Evolutionary conservation across 306 rosid genomes (phyloP), one percentile per base, ranked within the genome.

Genomic region (Acacia crassicarpa): DNA sequence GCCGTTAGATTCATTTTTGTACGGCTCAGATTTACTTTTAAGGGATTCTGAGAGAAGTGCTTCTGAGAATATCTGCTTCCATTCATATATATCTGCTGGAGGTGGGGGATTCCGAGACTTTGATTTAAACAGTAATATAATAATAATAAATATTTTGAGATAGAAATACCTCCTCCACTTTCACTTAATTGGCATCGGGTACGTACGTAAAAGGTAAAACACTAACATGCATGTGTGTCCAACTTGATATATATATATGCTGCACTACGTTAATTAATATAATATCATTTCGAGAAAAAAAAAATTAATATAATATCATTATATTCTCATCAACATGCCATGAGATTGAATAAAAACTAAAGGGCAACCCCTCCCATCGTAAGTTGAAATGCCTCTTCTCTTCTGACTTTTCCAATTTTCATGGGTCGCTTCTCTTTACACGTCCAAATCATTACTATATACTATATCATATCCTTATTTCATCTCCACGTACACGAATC

Each of bases 251-350:
- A n/a, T n/a, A n/a, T n/a, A n/a, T n/a, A 84, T 38, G 38, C 85
- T 27, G 27, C 27, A 27, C 27, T 27, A 27, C 27, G 27, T 27
- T 27, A 27, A n/a, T n/a, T n/a, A n/a, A n/a, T n/a, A n/a, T n/a
- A n/a, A n/a, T n/a, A n/a, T n/a, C n/a, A n/a, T n/a, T n/a, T n/a
- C n/a, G n/a, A n/a, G n/a, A n/a, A n/a, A n/a, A n/a, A n/a, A n/a
- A n/a, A n/a, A n/a, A n/a, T n/a, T n/a, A n/a, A n/a, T n/a, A n/a
- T n/a, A n/a, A 0, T 27, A 27, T 27, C 27, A 27, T 27, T 35
- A 75, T 86, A 88, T 86, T 88, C 91, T 27, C 67, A 44, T 19
- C 86, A 75, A 83, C 75, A 10, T 78, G 76, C 40, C n/a, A 10
- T 63, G 3, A 30, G 1, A n/a, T 38, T 38, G 6, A 5, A 38